Conservation (phyloP, 768 basidiomycete genomes). For the Pulveroboletus sp. region DNA sequence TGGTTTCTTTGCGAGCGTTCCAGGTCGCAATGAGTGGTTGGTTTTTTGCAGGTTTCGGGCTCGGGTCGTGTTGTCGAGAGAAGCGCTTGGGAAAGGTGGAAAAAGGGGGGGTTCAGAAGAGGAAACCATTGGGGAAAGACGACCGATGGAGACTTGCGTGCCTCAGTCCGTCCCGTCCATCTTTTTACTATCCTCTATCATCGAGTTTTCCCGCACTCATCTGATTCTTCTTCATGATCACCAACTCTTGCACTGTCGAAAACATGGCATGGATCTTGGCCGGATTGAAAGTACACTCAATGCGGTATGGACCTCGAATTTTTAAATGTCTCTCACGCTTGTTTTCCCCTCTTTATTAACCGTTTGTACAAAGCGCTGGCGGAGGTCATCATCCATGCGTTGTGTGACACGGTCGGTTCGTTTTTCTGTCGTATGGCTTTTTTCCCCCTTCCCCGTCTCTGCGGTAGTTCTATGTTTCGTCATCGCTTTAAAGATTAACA, state of each 20-base stretch:
- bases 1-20: slow-evolving; percentile 26
- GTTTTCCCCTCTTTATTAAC: slow-evolving; percentile 13
- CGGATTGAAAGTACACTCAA: slow-evolving; percentile 14
- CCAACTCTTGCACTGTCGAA: slow-evolving; percentile 13
- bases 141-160: slow-evolving; percentile 31
- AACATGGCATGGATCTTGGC: slow-evolving; percentile 5
- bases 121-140: slow-evolving; percentile 3
- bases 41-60: slow-evolving; percentile 31
- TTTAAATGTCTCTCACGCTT: slow-evolving; percentile 18
- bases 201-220: slow-evolving; percentile 26
- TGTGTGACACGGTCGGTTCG: slow-evolving; percentile 34
- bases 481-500: slow-evolving; percentile 9
- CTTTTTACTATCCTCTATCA: slow-evolving; percentile 24
- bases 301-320: slow-evolving; percentile 28
- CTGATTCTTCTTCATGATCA: slow-evolving; percentile 18
- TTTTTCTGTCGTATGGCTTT: slow-evolving; percentile 9
- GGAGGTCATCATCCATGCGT: slow-evolving; percentile 5
- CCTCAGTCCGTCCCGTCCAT: slow-evolving; percentile 37
- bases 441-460: background rate
- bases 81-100: slow-evolving; percentile 3
- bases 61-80: slow-evolving; percentile 17
- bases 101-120: background rate
- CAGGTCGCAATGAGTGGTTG: slow-evolving; percentile 29
- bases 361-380: slow-evolving; percentile 22
- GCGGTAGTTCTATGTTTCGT: slow-evolving; percentile 6